Evolutionary conservation across 2,329 filamentous ascomycete species (phyloP).

Genomic region (Colletotrichum simmondsii): DNA sequence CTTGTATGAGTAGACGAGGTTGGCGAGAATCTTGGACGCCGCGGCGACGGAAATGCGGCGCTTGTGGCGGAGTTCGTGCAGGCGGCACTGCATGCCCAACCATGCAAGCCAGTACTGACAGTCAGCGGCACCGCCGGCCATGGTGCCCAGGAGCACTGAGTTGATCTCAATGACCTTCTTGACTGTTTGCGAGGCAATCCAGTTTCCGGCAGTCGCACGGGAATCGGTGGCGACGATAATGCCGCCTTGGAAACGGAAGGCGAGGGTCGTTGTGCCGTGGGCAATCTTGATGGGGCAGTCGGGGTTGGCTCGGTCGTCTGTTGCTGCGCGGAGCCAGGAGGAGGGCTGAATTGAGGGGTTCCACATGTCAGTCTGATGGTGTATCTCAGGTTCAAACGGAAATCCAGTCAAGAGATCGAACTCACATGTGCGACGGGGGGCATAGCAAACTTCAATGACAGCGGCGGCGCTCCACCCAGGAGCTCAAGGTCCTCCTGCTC

Average conservation of each 20-base stretch:
- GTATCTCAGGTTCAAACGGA: not conserved
- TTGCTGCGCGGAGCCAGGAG: slow-evolving; percentile 94
- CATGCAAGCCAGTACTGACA: slow-evolving; percentile 99
- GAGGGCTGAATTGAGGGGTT: slow-evolving; percentile 70
- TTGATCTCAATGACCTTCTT: slow-evolving; percentile 99
- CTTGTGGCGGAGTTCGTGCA: slow-evolving; percentile 99
- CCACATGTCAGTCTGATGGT: slow-evolving; percentile 22
- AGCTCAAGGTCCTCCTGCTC: slow-evolving; percentile 81
- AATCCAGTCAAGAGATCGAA: slow-evolving; percentile 31
- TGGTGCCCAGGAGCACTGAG: slow-evolving; percentile 91
- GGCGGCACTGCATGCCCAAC: slow-evolving; percentile 97
- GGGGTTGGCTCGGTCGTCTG: slow-evolving; percentile 96
- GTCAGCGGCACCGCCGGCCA: slow-evolving; percentile 98
- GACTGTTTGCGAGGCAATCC: slow-evolving; percentile 99
- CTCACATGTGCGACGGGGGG: slow-evolving; percentile 90
- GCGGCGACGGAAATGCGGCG: slow-evolving; percentile 97
- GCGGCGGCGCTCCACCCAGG: slow-evolving; percentile 67
- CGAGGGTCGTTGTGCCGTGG: slow-evolving; percentile 97
- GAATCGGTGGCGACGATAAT: slow-evolving; percentile 99
- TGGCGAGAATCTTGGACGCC: slow-evolving; percentile 97
- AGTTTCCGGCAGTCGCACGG: slow-evolving; percentile 95
- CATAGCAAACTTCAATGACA: slow-evolving; percentile 94
- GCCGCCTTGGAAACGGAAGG: slow-evolving; percentile 97
- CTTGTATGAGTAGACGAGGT: slow-evolving; percentile 98
- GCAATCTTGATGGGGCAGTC: slow-evolving; percentile 99